Evolutionary conservation across 495 filamentous ascomycete species (phyloP).

Genomic region (Saxophila tyrrhenica): DNA sequence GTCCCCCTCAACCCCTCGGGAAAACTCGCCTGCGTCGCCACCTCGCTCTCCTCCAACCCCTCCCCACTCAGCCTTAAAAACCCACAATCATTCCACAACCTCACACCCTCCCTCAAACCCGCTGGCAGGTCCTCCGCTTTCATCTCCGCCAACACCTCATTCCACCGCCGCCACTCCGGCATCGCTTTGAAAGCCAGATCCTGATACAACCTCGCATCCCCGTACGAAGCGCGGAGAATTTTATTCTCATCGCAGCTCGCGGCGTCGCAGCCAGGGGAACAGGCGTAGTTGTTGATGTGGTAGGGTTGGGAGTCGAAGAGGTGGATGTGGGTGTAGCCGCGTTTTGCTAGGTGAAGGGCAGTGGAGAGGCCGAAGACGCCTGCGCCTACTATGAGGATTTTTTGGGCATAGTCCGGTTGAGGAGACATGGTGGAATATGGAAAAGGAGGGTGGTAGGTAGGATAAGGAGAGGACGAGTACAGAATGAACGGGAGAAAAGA

Average conservation of each 20-base stretch:
- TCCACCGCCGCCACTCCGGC: conserved; percentile 6
- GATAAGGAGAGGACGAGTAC: too few species aligned
- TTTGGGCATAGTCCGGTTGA: too few species aligned
- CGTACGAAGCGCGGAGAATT: conserved; percentile 45
- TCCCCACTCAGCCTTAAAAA: conserved; percentile 2
- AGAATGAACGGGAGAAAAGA: too few species aligned
- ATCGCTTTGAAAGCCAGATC: conserved; percentile 32
- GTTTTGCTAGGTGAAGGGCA: conserved; percentile 36
- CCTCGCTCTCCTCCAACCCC: neutral
- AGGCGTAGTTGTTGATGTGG: conserved; percentile 3
- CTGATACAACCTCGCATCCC: conserved; percentile 41
- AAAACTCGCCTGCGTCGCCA: neutral
- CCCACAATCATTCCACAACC: conserved; percentile 2
- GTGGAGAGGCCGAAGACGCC: conserved; percentile 42
- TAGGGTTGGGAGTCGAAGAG: conserved; percentile 21
- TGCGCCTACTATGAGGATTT: conserved; percentile 26
- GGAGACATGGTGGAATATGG: too few species aligned
- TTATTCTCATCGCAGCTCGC: conserved; percentile 46
- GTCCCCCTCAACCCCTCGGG: neutral
- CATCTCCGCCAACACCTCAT: neutral
- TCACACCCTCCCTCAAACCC: neutral
- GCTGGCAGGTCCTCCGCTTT: neutral
- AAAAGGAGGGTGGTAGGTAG: too few species aligned
- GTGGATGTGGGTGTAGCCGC: conserved; percentile 35
- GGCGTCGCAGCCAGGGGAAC: conserved; percentile 20